A percentile compares a stretch with the other conserved stretches of the same genome.
Conservation (phyloP, 2,329 filamentous ascomycete species). For the Fusarium burgessii region DNA sequence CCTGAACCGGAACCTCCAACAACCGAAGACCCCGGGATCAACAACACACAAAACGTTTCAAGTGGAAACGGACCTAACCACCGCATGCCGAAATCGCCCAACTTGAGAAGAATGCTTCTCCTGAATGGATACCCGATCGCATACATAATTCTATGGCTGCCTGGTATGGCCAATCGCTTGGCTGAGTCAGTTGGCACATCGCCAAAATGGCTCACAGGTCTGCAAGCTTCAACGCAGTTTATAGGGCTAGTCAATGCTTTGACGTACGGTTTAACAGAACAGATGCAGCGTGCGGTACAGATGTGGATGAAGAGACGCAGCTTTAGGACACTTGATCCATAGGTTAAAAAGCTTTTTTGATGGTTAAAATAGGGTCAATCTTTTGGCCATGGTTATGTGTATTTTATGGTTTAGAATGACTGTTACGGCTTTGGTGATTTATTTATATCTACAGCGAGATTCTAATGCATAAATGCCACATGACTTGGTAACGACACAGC, state of each 20-base stretch:
- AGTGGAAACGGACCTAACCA: background rate
- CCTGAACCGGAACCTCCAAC: background rate
- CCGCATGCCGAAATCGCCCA: background rate
- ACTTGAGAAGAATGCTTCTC: background rate
- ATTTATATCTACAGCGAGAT: no score
- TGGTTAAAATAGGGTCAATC: no score
- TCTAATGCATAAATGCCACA: no score
- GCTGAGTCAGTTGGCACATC: background rate
- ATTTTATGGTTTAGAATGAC: no score
- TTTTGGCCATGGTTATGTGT: no score
- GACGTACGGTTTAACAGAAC: background rate
- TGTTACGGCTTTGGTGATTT: no score
- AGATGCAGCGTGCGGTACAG: background rate
- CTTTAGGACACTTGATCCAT: background rate
- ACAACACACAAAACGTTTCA: background rate
- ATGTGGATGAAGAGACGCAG: conserved; percentile 1
- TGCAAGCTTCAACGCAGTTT: background rate
- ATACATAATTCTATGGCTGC: background rate
- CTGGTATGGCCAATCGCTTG: background rate
- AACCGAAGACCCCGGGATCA: background rate
- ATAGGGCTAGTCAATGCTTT: background rate
- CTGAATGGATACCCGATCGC: background rate
- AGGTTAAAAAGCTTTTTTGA: background rate
- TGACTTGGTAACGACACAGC: no score
- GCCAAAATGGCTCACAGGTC: background rate